Percentiles rank a stretch among this genome's conserved stretches.
These are phyloP conservation scores for Starmerella powellii DNA, from an alignment of 805 yeast species.

Conservation along the genomic window DNA sequence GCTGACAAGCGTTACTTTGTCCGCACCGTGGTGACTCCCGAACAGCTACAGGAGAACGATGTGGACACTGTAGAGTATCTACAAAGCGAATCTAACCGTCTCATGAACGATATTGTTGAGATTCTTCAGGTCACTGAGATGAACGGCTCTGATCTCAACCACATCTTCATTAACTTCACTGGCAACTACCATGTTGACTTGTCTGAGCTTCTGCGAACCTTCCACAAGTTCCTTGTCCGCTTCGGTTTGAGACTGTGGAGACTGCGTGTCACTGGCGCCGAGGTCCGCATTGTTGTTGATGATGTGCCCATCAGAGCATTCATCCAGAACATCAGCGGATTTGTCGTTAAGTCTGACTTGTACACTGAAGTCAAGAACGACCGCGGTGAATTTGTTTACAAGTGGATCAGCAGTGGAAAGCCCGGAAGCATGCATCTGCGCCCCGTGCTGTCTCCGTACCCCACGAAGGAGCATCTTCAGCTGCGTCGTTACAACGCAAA, in stretches of 20 bases:
- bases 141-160: constrained; percentile 89
- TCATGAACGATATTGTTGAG: constrained; percentile 91
- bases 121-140: constrained; percentile 90
- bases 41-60: constrained; percentile 74
- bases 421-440: constrained; percentile 98
- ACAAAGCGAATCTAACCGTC: constrained; percentile 89
- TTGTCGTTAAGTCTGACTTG: constrained; percentile 88
- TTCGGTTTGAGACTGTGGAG: constrained; percentile 96
- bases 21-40: constrained; percentile 94
- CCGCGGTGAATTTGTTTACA: constrained; percentile 94
- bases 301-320: constrained; percentile 96
- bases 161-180: constrained; percentile 91
- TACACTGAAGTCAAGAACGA: constrained; percentile 88
- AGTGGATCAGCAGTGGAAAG: constrained; percentile 59
- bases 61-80: constrained; percentile 85
- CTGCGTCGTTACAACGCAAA: constrained; percentile 98
- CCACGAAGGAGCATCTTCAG: constrained; percentile 95
- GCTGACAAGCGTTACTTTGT: constrained; percentile 93
- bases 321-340: constrained; percentile 92
- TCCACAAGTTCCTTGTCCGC: constrained; percentile 94
- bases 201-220: constrained; percentile 92
- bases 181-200: constrained; percentile 92
- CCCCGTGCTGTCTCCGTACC: constrained; percentile 89
- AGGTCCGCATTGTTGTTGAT: constrained; percentile 87
- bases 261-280: constrained; percentile 93